phyloP scores from a whole-genome alignment of 2,329 filamentous ascomycete genomes.

The Paecilomyces fulvus region DNA sequence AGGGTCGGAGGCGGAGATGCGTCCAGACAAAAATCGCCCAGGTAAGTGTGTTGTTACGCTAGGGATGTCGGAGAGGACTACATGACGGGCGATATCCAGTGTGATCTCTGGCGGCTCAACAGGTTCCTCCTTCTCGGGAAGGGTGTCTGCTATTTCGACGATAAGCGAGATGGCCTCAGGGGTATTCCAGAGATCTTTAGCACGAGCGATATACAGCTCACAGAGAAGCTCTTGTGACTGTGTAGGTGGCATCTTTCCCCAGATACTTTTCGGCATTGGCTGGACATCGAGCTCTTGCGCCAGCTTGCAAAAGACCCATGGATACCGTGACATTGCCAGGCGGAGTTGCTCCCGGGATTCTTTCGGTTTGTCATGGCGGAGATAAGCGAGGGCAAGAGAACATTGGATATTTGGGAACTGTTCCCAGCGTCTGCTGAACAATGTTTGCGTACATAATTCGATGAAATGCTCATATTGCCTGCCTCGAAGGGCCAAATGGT shows the following conservation, averaged over 20 bases:
- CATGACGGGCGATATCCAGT: constrained; percentile 60
- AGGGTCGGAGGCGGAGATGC: constrained; percentile 72
- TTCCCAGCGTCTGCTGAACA: constrained; percentile 44
- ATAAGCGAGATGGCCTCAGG: constrained; percentile 61
- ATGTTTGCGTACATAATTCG: constrained; percentile 51
- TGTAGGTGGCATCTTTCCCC: constrained; percentile 65
- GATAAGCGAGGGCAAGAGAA: constrained; percentile 66
- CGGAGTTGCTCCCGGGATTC: constrained; percentile 58
- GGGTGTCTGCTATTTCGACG: constrained; percentile 56
- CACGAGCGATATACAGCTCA: constrained; percentile 65
- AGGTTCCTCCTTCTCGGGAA: constrained; percentile 35
- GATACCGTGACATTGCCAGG: constrained; percentile 61
- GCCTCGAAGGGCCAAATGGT: constrained; percentile 75
- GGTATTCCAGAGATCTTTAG: constrained; percentile 81
- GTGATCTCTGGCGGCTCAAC: constrained; percentile 40
- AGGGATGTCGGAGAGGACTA: constrained; percentile 68
- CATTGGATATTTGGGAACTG: constrained; percentile 63
- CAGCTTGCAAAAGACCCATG: constrained; percentile 76
- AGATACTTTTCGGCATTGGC: constrained; percentile 66
- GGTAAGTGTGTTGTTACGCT: constrained; percentile 63
- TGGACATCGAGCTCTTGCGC: constrained; percentile 75
- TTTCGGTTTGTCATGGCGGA: constrained; percentile 58
- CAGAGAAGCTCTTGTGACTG: constrained; percentile 60
- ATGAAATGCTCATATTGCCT: constrained; percentile 69
- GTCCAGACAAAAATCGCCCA: constrained; percentile 51